A percentile compares a stretch with the other conserved stretches of the same genome.
Evolutionary conservation across 345 rosid species (phyloP).

Genomic region (Eucalyptus marginata): DNA sequence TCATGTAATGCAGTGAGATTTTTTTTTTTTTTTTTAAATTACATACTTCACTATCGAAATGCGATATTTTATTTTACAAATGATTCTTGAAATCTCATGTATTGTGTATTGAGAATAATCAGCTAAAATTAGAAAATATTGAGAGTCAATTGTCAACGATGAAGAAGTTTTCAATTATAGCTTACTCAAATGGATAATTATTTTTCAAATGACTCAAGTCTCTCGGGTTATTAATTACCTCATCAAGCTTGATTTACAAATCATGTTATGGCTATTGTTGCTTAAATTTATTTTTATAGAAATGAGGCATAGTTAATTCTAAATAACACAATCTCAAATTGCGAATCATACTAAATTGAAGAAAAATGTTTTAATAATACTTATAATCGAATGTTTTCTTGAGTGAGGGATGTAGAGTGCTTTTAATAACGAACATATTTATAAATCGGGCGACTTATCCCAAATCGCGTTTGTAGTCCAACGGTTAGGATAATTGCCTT

Average conservation of each 20-base stretch:
- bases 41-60: not conserved
- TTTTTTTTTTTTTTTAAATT: not conserved
- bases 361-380: not conserved
- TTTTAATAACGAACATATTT: not conserved
- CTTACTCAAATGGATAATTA: not conserved
- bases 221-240: rapidly evolving
- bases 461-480: conserved; percentile 53
- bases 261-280: not conserved
- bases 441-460: rapidly evolving
- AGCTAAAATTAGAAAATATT: not conserved
- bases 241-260: not conserved
- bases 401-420: not conserved
- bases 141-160: not conserved
- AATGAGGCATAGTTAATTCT: not conserved
- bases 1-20: not conserved
- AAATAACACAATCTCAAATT: not conserved
- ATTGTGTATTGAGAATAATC: not conserved
- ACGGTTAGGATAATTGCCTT: conserved; percentile 92
- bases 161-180: not conserved
- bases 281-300: not conserved
- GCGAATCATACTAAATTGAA: not conserved
- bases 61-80: not conserved
- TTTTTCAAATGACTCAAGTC: not conserved
- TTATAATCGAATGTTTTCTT: not conserved
- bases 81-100: not conserved